phyloP scores from a whole-genome alignment of 148 eudicot species.

The Vaccinium myrtillus region DNA sequence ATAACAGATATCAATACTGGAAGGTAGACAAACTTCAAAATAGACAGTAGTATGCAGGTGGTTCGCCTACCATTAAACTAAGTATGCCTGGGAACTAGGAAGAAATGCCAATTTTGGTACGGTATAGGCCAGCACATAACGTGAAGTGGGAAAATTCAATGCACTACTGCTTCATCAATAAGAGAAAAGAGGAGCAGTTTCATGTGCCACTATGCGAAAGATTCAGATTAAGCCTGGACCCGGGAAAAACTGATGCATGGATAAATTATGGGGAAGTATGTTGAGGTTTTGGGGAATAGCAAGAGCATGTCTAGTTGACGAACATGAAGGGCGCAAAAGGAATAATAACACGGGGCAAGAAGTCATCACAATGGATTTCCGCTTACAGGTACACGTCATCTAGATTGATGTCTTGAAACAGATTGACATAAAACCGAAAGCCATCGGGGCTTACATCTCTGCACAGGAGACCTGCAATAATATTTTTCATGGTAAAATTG shows the following conservation, averaged over 20 bases:
- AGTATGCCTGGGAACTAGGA: not conserved
- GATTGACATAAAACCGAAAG: conserved; percentile 80
- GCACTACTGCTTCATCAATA: not conserved
- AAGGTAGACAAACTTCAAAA: not conserved
- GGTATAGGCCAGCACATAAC: not conserved
- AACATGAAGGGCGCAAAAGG: not conserved
- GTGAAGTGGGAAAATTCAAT: not conserved
- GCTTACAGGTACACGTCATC: conserved; percentile 70
- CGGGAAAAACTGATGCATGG: not conserved
- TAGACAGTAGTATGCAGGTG: not conserved
- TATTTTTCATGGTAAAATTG: conserved; percentile 3
- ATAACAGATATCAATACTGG: not conserved
- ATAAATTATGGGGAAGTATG: not conserved
- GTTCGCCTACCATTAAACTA: not conserved
- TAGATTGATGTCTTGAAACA: conserved; percentile 69
- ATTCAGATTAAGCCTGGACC: not conserved
- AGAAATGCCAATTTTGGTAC: not conserved
- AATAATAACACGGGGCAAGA: conserved; percentile 6
- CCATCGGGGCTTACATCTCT: conserved; percentile 98
- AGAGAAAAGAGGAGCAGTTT: not conserved
- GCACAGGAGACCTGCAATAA: conserved; percentile 79
- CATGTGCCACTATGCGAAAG: not conserved
- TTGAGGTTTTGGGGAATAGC: too few species aligned
- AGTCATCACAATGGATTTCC: conserved; percentile 9
- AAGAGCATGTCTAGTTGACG: too few species aligned